Evolutionary conservation across 805 yeast genomes (phyloP).

Genomic region (Wickerhamomyces hampshirensis): DNA sequence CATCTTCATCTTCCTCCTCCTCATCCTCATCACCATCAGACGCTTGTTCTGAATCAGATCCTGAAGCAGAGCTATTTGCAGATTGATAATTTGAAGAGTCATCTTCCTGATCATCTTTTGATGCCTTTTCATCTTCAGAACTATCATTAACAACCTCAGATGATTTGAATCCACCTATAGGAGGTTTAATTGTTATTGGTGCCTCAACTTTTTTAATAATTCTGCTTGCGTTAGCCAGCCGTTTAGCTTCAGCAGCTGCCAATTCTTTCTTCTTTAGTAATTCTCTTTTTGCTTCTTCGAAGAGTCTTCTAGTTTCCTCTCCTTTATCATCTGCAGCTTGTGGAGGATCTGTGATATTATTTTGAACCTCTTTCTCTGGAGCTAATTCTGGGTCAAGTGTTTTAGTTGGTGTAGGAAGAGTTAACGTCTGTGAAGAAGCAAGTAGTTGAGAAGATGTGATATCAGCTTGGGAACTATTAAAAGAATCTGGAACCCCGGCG

Average conservation of each 20-base stretch:
- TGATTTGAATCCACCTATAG: background rate
- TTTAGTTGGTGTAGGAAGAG: background rate
- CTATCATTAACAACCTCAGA: background rate
- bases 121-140: slow-evolving; percentile 2
- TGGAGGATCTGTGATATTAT: slow-evolving; percentile 5
- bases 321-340: slow-evolving; percentile 1
- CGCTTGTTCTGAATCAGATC: slow-evolving; percentile 33
- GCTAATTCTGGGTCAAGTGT: background rate
- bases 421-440: no score
- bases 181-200: background rate
- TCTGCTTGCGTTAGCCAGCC: slow-evolving; percentile 2
- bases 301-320: slow-evolving; percentile 8
- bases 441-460: no score
- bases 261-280: slow-evolving; percentile 4
- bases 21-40: slow-evolving; percentile 17
- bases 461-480: no score
- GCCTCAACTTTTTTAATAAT: background rate
- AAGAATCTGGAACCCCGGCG: no score
- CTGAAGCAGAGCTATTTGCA: slow-evolving; percentile 23
- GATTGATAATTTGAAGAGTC: slow-evolving; percentile 3
- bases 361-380: background rate
- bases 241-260: slow-evolving; percentile 1
- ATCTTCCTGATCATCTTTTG: background rate
- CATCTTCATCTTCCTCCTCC: slow-evolving; percentile 16
- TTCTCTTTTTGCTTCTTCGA: slow-evolving; percentile 13